Base-by-base conservation (phyloP, 768 basidiomycete genomes). In the Dictyophora rubrovolvata region DNA sequence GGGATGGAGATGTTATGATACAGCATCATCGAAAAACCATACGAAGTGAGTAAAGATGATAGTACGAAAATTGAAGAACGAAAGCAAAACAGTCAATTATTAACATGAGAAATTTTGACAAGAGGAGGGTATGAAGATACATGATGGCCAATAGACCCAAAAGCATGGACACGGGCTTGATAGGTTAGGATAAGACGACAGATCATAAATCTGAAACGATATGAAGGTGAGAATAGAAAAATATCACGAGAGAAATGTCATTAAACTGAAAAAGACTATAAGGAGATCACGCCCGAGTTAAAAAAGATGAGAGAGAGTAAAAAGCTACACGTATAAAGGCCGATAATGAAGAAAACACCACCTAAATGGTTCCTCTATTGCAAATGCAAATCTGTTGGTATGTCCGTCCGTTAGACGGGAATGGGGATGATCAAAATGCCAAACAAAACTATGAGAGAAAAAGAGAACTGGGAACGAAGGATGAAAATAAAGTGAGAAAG, bases 401-500 rank as follows among this genome's bases (percentile, higher is more conserved):
- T 59, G 21, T 23, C 57, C 55, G 55, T 59, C 57, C 57, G 48
- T 59, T 59, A 59, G 57, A 59, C 55, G 55, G 50, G 21, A 18
- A 34, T 56, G 57, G 50, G 57, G 20, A 59, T 59, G 50, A 53
- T n/a, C 42, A 52, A 50, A 59, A 51, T 59, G 57, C 57, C 22
- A 59, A 42, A 5, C 12, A 42, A 42, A 42, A 42, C 12, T 42
- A 42, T 42, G 42, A 42, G 42, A 42, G 42, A 42, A 42, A 37
- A n/a, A 42, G 42, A n/a, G 42, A 42, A 42, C 28, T 57, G 46
- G 21, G 18, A 48, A 51, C 22, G 50, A 51, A 20, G n/a, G 33
- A 63, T 37, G 63, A 70, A 60, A 67, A 53, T 63, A 62, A 63
- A 56, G 62, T 62, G 66, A 60, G 60, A 63, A 62, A 64, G 60